Conservation (phyloP, 169 alveolate species). For the Cryptosporidium ubiquitum region DNA sequence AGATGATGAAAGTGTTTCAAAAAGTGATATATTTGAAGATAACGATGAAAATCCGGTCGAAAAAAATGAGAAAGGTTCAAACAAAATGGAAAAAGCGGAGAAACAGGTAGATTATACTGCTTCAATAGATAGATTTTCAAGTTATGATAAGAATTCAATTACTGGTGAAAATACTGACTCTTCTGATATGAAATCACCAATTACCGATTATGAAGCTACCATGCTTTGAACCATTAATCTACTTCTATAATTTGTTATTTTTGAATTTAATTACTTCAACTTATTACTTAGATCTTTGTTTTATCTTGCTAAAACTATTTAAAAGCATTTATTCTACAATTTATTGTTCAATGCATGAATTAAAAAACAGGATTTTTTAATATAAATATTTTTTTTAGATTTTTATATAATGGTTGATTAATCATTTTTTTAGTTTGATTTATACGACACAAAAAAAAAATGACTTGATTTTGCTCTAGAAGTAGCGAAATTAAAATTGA, state of each 20-base stretch:
- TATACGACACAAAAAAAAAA: too few relatives aligned
- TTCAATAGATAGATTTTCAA: not conserved
- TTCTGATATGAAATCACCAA: not conserved
- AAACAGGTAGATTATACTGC: not conserved
- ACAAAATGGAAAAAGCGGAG: not conserved
- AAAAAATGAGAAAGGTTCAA: not conserved
- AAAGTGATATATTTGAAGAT: slow-evolving; percentile 1
- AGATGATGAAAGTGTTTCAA: not conserved
- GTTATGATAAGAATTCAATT: not conserved
- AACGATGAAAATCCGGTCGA: not conserved
- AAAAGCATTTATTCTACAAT: too few relatives aligned
- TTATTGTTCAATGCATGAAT: too few relatives aligned
- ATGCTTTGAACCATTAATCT: not conserved
- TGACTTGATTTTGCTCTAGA: not conserved
- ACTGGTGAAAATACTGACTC: not conserved
- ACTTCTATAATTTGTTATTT: not conserved
- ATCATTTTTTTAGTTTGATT: too few relatives aligned
- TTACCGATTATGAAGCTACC: not conserved
- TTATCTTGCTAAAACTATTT: too few relatives aligned
- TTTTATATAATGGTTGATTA: too few relatives aligned
- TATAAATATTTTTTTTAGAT: too few relatives aligned
- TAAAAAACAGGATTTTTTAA: too few relatives aligned
- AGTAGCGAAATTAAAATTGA: too few relatives aligned
- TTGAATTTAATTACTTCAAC: not conserved
- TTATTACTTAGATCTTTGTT: not conserved